Percentiles rank a stretch among this genome's conserved stretches.
These are phyloP conservation scores for Biancaea sappan DNA, from an alignment of 306 rosid genomes.

Conservation along the genomic window DNA sequence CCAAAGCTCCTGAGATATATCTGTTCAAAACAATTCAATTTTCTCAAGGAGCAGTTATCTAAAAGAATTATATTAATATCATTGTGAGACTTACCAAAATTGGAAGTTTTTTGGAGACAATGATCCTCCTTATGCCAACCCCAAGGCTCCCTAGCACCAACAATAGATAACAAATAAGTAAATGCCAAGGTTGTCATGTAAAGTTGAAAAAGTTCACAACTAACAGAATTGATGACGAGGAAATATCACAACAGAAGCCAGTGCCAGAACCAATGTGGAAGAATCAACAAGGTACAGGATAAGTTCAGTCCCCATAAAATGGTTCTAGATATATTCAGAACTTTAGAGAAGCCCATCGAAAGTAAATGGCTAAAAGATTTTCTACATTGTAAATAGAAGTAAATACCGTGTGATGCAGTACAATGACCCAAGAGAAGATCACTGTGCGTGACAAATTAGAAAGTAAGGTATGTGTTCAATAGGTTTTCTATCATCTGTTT, in stretches of 20 bases:
- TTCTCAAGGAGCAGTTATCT: constrained; percentile 16
- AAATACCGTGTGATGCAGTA: constrained; percentile 32
- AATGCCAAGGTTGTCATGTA: constrained; percentile 13
- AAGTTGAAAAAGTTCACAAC: constrained; percentile 18
- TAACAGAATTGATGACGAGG: constrained; percentile 10
- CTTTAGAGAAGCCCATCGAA: constrained; percentile 3
- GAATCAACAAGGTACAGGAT: constrained; percentile 19
- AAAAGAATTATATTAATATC: neutral
- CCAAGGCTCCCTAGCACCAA: constrained; percentile 57
- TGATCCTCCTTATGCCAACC: constrained; percentile 55
- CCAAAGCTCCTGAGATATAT: constrained; percentile 65
- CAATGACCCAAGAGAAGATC: neutral
- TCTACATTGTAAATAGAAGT: constrained; percentile 21
- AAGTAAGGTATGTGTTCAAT: constrained; percentile 15
- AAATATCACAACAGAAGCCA: constrained; percentile 5
- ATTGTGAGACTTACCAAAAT: constrained; percentile 49
- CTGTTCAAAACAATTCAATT: constrained; percentile 39
- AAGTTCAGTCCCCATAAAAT: constrained; percentile 22
- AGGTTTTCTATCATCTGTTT: constrained; percentile 28
- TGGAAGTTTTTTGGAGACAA: constrained; percentile 49
- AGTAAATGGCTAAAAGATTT: neutral
- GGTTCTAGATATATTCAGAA: constrained; percentile 18
- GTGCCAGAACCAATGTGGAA: constrained; percentile 26
- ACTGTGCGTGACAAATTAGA: neutral
- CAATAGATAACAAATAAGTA: constrained; percentile 29